Percentiles rank a stretch among this genome's conserved stretches.
Evolutionary conservation across 139 green algal genomes (phyloP).

Genomic region (Eudorina sp.): DNA sequence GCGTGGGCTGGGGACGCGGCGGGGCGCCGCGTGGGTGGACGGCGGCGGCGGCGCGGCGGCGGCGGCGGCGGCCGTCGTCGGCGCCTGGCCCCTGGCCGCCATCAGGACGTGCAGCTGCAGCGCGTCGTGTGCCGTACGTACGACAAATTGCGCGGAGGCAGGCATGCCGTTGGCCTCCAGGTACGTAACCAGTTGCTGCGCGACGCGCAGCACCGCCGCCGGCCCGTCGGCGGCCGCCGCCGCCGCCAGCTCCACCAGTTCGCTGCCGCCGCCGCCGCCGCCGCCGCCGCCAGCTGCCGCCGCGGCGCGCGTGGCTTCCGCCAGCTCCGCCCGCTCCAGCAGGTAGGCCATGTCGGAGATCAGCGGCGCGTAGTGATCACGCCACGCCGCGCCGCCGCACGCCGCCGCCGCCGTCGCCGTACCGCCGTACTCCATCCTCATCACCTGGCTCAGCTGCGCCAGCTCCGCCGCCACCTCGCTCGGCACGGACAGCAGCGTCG

Average conservation of each 20-base stretch:
- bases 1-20: too few species aligned
- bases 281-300: neutral
- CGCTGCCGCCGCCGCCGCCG: neutral
- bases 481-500: slow-evolving; percentile 41
- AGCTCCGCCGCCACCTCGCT: slow-evolving; percentile 28
- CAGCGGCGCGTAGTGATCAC: slow-evolving; percentile 47
- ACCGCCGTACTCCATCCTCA: slow-evolving; percentile 45
- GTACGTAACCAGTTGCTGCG: slow-evolving; percentile 37
- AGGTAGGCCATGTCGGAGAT: slow-evolving; percentile 42
- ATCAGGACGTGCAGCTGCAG: slow-evolving; percentile 33
- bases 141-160: neutral
- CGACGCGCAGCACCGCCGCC: slow-evolving; percentile 23
- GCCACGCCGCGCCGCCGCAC: slow-evolving; percentile 16
- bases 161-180: slow-evolving; percentile 36
- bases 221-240: slow-evolving; percentile 26
- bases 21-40: too few species aligned
- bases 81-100: neutral
- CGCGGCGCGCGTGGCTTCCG: neutral
- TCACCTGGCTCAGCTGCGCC: slow-evolving; percentile 44
- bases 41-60: neutral
- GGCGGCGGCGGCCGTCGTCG: neutral
- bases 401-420: neutral
- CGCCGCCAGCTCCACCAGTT: neutral
- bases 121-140: slow-evolving; percentile 1
- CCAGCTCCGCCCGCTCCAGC: slow-evolving; percentile 46